Conservation (phyloP, 176 grass and related monocot species). For the Carex littledalei region DNA sequence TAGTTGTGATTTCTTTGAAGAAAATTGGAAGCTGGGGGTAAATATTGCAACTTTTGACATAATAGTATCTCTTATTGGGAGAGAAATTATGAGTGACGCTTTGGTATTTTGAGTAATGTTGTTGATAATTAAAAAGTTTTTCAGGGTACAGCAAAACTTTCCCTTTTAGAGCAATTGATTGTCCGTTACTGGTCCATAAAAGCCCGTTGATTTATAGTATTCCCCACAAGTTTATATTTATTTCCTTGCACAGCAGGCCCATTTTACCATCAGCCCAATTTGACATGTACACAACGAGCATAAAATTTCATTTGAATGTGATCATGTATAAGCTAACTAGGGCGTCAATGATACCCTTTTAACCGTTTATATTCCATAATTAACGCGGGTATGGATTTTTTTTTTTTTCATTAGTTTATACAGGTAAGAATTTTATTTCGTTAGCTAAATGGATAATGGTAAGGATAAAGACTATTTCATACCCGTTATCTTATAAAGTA, state of each 20-base stretch:
- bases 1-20: background rate
- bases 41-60: background rate
- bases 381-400: no score
- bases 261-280: background rate
- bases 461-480: no score
- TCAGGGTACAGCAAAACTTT: background rate
- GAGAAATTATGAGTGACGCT: background rate
- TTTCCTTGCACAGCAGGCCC: background rate
- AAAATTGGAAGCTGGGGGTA: background rate
- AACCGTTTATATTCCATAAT: no score
- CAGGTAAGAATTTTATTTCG: no score
- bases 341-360: no score
- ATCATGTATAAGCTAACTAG: background rate
- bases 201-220: background rate
- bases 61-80: background rate
- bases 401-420: no score
- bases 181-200: background rate
- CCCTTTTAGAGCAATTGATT: background rate
- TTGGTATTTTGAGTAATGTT: background rate
- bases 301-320: background rate
- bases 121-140: background rate
- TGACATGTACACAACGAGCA: background rate
- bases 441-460: no score
- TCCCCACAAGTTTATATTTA: background rate
- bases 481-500: no score